Evolutionary conservation across 768 basidiomycete species (phyloP).

Genomic region (Russula compacta): DNA sequence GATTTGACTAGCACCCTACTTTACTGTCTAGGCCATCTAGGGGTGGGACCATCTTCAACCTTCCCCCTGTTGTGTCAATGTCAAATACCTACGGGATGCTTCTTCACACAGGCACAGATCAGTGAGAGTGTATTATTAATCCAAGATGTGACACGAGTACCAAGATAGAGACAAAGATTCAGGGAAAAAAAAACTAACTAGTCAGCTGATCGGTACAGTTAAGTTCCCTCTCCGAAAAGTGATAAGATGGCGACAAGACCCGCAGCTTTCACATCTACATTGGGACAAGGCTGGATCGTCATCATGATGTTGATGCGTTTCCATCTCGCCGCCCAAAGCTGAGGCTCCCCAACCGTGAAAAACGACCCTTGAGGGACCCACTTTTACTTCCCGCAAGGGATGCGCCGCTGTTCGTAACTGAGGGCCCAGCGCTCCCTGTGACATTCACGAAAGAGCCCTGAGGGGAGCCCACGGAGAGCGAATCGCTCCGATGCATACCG

Average conservation of each 20-base stretch:
- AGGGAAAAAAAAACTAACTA: not conserved
- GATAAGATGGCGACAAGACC: not conserved
- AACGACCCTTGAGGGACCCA: slow-evolving; percentile 60
- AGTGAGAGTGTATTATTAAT: slow-evolving; percentile 7
- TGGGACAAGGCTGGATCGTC: not conserved
- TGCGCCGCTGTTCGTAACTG: slow-evolving; percentile 35
- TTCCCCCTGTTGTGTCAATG: not conserved
- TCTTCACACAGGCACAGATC: not conserved
- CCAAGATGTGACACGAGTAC: not conserved
- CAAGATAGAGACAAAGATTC: not conserved
- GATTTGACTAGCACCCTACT: not conserved
- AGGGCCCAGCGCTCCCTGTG: slow-evolving; percentile 34
- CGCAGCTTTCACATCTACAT: not conserved
- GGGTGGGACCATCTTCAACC: not conserved
- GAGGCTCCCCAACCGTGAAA: slow-evolving; percentile 70
- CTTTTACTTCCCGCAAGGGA: slow-evolving; percentile 58
- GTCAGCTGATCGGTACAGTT: slow-evolving; percentile 1
- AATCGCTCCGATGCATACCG: slow-evolving; percentile 36
- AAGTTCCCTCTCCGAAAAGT: not conserved
- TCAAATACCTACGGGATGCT: not conserved
- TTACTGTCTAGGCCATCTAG: not conserved
- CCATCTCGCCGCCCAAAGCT: slow-evolving; percentile 49
- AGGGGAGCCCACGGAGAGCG: slow-evolving; percentile 56
- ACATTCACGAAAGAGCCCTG: slow-evolving; percentile 72
- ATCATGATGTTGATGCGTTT: not conserved